Conservation (phyloP, 2,329 filamentous ascomycete genomes). For the Trichoderma sp. region DNA sequence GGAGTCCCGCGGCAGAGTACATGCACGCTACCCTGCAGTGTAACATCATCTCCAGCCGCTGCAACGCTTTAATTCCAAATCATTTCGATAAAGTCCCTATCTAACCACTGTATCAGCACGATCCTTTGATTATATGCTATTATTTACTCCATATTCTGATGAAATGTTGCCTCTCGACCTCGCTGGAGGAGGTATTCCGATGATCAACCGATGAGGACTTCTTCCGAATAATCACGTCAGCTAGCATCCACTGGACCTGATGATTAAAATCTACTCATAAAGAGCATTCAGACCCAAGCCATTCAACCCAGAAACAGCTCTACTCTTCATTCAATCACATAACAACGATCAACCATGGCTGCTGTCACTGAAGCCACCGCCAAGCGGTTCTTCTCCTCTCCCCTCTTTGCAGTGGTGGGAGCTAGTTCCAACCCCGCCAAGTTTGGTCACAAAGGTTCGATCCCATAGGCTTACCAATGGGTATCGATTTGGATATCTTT, state of each 20-base stretch:
- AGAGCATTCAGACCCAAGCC: background rate
- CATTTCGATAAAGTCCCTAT: too few species aligned
- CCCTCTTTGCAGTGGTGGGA: constrained; percentile 84
- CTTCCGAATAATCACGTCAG: constrained; percentile 18
- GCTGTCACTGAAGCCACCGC: constrained; percentile 68
- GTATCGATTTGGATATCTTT: background rate
- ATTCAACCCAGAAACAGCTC: background rate
- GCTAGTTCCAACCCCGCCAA: constrained; percentile 83
- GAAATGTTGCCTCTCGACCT: background rate
- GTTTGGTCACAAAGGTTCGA: constrained; percentile 80
- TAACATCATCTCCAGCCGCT: background rate
- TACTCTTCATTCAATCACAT: background rate
- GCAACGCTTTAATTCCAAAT: background rate
- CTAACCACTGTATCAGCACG: background rate
- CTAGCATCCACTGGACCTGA: background rate
- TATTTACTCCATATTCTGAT: background rate
- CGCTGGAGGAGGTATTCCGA: background rate
- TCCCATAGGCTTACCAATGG: background rate
- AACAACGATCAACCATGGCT: background rate
- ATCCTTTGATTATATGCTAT: too few species aligned
- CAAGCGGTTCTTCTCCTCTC: constrained; percentile 76
- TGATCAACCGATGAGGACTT: constrained; percentile 20
- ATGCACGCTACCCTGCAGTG: background rate
- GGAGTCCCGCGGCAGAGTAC: background rate
- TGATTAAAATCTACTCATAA: background rate